Percentiles rank a stretch among this genome's conserved stretches.
Conservation (phyloP, 2,329 filamentous ascomycete genomes). For the Aspergillus cejpii region DNA sequence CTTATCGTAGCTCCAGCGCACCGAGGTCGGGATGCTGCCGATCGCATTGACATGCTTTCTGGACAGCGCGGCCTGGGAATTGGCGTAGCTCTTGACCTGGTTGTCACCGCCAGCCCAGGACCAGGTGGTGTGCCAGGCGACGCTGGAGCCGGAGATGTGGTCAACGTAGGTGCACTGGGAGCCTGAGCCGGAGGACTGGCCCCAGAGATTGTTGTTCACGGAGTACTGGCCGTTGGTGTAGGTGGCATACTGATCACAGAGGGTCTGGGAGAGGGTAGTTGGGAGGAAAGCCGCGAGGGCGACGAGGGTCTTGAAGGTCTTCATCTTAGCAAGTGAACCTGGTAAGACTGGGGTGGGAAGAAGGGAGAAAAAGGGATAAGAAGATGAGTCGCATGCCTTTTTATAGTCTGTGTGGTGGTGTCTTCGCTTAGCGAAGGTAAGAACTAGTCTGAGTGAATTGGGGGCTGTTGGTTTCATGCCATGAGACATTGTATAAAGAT, state of each 20-base stretch:
- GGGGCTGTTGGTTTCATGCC: no score
- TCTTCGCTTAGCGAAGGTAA: no score
- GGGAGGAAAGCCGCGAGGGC: background rate
- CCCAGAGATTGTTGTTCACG: constrained; percentile 48
- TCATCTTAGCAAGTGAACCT: background rate
- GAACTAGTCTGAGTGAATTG: no score
- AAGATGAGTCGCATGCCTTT: no score
- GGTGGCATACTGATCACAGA: constrained; percentile 23
- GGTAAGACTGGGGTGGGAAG: background rate
- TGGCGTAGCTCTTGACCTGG: constrained; percentile 39
- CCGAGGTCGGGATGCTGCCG: constrained; percentile 37
- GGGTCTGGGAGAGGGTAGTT: background rate
- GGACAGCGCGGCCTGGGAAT: background rate
- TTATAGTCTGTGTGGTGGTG: no score
- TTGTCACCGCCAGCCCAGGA: constrained; percentile 33
- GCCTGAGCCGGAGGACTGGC: constrained; percentile 28
- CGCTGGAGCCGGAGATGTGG: constrained; percentile 20
- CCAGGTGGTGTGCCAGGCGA: constrained; percentile 41
- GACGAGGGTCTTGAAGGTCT: background rate
- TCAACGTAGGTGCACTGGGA: constrained; percentile 38
- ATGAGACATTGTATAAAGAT: no score
- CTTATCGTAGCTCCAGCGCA: constrained; percentile 45
- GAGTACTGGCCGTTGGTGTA: constrained; percentile 35
- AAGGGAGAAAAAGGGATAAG: background rate
- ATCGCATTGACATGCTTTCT: constrained; percentile 19